Conservation (phyloP, 2,329 filamentous ascomycete species). For the Gyromitra esculenta region DNA sequence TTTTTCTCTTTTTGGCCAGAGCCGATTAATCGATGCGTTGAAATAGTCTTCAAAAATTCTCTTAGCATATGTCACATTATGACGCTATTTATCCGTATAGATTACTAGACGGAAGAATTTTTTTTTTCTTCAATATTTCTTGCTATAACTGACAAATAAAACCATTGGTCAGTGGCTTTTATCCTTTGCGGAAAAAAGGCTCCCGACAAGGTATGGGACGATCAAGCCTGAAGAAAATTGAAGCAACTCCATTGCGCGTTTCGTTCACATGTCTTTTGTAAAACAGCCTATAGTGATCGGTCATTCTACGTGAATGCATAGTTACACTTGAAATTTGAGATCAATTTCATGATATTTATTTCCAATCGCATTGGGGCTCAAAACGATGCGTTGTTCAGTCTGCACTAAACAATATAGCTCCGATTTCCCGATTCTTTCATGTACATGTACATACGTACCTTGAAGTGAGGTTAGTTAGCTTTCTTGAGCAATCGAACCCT, state of each 20-base stretch:
- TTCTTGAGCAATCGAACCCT: conserved; percentile 43
- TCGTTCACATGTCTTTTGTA: conserved; percentile 43
- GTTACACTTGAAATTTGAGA: conserved; percentile 51
- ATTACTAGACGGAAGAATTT: conserved; percentile 37
- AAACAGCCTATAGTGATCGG: conserved; percentile 50
- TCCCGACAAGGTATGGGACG: conserved; percentile 39
- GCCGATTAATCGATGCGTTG: conserved; percentile 20
- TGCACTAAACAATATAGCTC: conserved; percentile 53
- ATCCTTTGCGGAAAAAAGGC: conserved; percentile 49
- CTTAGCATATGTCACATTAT: conserved; percentile 46
- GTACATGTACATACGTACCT: conserved; percentile 51
- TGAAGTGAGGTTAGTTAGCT: conserved; percentile 20
- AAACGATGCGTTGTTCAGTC: conserved; percentile 52
- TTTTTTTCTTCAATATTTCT: conserved; percentile 19
- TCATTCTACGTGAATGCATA: conserved; percentile 49
- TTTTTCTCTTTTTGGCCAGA: conserved; percentile 5
- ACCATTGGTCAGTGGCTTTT: conserved; percentile 40
- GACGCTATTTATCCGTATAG: conserved; percentile 50
- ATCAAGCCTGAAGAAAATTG: conserved; percentile 40
- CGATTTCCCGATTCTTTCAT: conserved; percentile 52
- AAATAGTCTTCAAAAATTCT: conserved; percentile 31
- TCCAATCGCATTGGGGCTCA: conserved; percentile 48
- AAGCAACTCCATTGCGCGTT: conserved; percentile 45
- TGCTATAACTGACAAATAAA: conserved; percentile 37
- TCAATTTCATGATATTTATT: conserved; percentile 51